phyloP scores from a whole-genome alignment of 305 asterid species.

The Salvia sclarea region DNA sequence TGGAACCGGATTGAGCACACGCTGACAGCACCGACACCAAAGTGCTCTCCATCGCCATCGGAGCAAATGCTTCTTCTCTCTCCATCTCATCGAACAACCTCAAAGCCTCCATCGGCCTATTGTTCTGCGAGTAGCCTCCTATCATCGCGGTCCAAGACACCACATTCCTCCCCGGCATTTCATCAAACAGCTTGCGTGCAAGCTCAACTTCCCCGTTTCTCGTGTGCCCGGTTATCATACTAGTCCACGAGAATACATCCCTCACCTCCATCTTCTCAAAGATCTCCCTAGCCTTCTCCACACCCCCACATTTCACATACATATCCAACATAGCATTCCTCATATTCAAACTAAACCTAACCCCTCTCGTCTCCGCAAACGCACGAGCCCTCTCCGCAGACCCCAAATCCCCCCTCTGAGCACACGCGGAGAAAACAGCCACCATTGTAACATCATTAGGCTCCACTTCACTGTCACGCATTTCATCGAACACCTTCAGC shows the following conservation, averaged over 20 bases:
- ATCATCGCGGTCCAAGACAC: slow-evolving; percentile 79
- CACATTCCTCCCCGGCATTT: slow-evolving; percentile 61
- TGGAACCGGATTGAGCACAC: slow-evolving; percentile 58
- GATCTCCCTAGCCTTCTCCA: slow-evolving; percentile 50
- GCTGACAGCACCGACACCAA: slow-evolving; percentile 68
- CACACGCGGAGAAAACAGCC: slow-evolving; percentile 62
- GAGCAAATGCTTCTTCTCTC: slow-evolving; percentile 44
- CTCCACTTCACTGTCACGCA: slow-evolving; percentile 50
- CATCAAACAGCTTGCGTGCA: slow-evolving; percentile 55
- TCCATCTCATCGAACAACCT: slow-evolving; percentile 58
- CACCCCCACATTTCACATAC: slow-evolving; percentile 62
- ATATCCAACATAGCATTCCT: slow-evolving; percentile 66
- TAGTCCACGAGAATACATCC: slow-evolving; percentile 74
- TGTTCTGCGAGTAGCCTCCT: slow-evolving; percentile 66
- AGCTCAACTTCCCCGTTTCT: slow-evolving; percentile 56
- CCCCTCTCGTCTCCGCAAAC: slow-evolving; percentile 38
- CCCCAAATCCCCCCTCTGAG: slow-evolving; percentile 53
- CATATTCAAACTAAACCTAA: slow-evolving; percentile 45
- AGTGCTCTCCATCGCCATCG: slow-evolving; percentile 54
- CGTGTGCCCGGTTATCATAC: slow-evolving; percentile 62
- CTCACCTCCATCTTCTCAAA: slow-evolving; percentile 52
- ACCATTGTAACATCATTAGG: slow-evolving; percentile 73
- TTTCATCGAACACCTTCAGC: slow-evolving; percentile 51
- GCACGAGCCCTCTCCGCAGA: slow-evolving; percentile 45
- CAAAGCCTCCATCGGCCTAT: slow-evolving; percentile 60